Evolutionary conservation across 2,329 filamentous ascomycete genomes (phyloP).

Genomic region (Ophioceras dolichostomum): DNA sequence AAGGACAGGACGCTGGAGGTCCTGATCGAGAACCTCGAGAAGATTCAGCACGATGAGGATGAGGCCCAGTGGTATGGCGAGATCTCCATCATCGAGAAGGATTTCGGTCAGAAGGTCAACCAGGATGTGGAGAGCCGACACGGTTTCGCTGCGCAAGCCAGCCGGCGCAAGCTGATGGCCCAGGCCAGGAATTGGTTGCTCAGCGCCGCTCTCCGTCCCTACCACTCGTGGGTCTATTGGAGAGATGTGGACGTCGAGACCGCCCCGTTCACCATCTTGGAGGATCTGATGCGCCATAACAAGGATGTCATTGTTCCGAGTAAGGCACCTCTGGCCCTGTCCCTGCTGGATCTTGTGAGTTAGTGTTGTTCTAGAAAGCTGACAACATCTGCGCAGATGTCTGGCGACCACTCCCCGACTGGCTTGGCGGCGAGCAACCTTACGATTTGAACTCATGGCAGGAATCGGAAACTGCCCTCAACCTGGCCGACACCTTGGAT

Average conservation of each 20-base stretch:
- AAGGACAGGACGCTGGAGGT: constrained; percentile 79
- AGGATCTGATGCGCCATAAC: constrained; percentile 97
- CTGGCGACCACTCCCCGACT: constrained; percentile 96
- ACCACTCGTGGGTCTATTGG: constrained; percentile 99
- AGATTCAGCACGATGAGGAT: constrained; percentile 69
- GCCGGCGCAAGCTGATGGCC: constrained; percentile 91
- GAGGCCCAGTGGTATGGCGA: constrained; percentile 80
- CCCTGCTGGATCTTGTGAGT: background rate
- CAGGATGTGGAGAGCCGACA: constrained; percentile 97
- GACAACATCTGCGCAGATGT: constrained; percentile 75
- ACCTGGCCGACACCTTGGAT: constrained; percentile 85
- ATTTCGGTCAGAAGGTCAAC: constrained; percentile 95
- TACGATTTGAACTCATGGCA: constrained; percentile 99
- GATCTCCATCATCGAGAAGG: constrained; percentile 96
- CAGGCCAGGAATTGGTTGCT: constrained; percentile 95
- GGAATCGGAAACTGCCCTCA: constrained; percentile 91
- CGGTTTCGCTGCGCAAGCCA: constrained; percentile 92
- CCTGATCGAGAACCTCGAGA: constrained; percentile 62
- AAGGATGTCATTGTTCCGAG: constrained; percentile 98
- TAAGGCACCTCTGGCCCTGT: constrained; percentile 35
- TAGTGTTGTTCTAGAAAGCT: background rate
- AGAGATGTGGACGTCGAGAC: constrained; percentile 97
- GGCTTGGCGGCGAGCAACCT: constrained; percentile 95
- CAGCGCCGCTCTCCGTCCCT: constrained; percentile 82
- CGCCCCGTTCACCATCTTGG: constrained; percentile 88